phyloP scores from a whole-genome alignment of 306 rosid genomes.

The Geum urbanum region DNA sequence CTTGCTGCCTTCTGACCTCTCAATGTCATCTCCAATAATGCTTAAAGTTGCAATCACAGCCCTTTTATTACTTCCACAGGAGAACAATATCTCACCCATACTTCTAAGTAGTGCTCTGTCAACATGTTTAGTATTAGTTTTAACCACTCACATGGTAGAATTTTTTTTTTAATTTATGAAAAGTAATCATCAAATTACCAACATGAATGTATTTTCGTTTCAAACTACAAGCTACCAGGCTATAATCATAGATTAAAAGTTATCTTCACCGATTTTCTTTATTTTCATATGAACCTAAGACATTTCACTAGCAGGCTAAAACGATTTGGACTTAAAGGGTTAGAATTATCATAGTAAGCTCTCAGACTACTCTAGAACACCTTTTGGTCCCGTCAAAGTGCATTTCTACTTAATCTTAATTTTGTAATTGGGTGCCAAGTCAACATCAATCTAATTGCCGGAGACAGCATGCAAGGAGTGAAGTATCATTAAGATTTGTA shows the following conservation, averaged over 20 bases:
- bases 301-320: neutral
- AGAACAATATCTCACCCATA: slow-evolving; percentile 83
- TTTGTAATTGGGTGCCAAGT: neutral
- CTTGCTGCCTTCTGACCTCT: slow-evolving; percentile 42
- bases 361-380: neutral
- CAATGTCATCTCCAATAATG: slow-evolving; percentile 39
- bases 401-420: no score
- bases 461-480: neutral
- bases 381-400: neutral
- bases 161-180: neutral
- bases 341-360: neutral
- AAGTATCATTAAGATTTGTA: neutral
- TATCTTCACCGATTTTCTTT: neutral
- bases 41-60: slow-evolving; percentile 75
- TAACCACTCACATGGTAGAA: slow-evolving; percentile 20
- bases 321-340: neutral
- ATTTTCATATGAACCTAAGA: neutral
- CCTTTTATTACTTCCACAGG: slow-evolving; percentile 66
- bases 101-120: slow-evolving; percentile 82
- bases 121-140: slow-evolving; percentile 7
- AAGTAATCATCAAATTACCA: slow-evolving; percentile 18
- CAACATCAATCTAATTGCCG: neutral
- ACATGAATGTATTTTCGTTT: slow-evolving; percentile 14
- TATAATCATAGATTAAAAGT: neutral
- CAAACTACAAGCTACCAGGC: neutral